Percentiles rank a stretch among this genome's conserved stretches.
Evolutionary conservation across 2,329 filamentous ascomycete genomes (phyloP).

Genomic region (Phaeomoniella chlamydospora): DNA sequence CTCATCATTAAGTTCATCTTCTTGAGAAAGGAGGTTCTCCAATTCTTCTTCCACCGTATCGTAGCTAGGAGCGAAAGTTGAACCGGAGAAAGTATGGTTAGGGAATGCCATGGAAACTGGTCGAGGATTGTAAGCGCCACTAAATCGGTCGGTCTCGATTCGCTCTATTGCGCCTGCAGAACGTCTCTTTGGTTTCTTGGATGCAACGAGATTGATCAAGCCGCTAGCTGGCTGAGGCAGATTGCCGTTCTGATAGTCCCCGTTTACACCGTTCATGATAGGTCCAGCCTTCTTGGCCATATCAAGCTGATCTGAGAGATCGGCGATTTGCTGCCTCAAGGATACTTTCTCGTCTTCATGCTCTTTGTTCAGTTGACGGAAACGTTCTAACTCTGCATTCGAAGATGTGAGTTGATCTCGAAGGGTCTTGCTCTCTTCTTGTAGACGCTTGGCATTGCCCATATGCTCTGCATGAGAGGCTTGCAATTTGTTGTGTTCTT

Average conservation of each 20-base stretch:
- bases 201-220: constrained; percentile 90
- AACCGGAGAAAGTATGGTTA: constrained; percentile 50
- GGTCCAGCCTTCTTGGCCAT: constrained; percentile 66
- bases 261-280: constrained; percentile 43
- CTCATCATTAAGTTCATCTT: constrained; percentile 92
- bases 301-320: constrained; percentile 86
- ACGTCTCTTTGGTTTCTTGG: constrained; percentile 75
- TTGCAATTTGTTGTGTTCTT: constrained; percentile 88
- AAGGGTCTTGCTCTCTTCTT: constrained; percentile 81
- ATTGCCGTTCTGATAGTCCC: constrained; percentile 49
- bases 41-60: constrained; percentile 94
- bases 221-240: constrained; percentile 45
- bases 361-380: constrained; percentile 58
- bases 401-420: constrained; percentile 69
- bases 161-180: constrained; percentile 71
- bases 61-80: constrained; percentile 63
- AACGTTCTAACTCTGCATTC: constrained; percentile 65
- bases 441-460: constrained; percentile 79
- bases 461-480: constrained; percentile 79
- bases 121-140: constrained; percentile 80
- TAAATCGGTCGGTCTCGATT: constrained; percentile 78
- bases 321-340: constrained; percentile 73
- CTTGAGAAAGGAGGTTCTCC: constrained; percentile 83
- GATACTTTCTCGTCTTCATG: constrained; percentile 76
- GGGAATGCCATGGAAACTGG: constrained; percentile 90